Evolutionary conservation across 495 filamentous ascomycete species (phyloP), one percentile per base, ranked within the genome.

Genomic region (Evernia prunastri): DNA sequence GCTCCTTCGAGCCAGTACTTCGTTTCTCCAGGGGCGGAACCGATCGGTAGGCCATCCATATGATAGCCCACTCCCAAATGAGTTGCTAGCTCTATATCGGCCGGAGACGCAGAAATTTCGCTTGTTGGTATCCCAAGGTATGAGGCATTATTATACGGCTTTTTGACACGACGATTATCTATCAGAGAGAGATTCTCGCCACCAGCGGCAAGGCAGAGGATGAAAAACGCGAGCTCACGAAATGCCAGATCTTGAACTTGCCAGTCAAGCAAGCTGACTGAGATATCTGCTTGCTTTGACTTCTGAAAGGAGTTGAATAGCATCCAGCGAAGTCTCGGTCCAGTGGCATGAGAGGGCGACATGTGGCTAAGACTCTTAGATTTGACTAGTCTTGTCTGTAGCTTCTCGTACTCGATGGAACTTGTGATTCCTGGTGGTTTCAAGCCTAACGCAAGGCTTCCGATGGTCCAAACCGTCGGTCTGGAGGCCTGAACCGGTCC

Each of bases 1-100:
- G 60, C 61, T 40, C 66, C 66, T 31, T 45, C 35, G 39, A 69
- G 56, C 65, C 65, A 67, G 37, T 68, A 69, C 9, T 51, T 67
- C 3, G 56, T 59, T n/a, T 25, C 39, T 27, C 31, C 23, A 13
- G 67, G 61, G 23, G 67, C 63, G 13, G 66, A 58, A 11, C 66
- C 66, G 0, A 27, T 2, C 8, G 61, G 51, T 11, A 56, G 18
- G 7, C 56, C 45, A 15, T 53, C 27, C 56, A 67, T 17, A 31
- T 67, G 67, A 36, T 37, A 64, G 0, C 65, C 67, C 1, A 25
- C 49, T 3, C 23, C 61, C 6, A 67, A 53, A 29, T 23, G 12
- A 60, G 56, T 42, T 18, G 61, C 49, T 17, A 68, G 59, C 27
- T 65, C 61, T 18, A 27, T 9, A 42, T 25, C n/a, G 20, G 10